Evolutionary conservation across 78 protist genomes (phyloP), one percentile per base, ranked within the genome.

Genomic region (Dictyostelium firmibasis): DNA sequence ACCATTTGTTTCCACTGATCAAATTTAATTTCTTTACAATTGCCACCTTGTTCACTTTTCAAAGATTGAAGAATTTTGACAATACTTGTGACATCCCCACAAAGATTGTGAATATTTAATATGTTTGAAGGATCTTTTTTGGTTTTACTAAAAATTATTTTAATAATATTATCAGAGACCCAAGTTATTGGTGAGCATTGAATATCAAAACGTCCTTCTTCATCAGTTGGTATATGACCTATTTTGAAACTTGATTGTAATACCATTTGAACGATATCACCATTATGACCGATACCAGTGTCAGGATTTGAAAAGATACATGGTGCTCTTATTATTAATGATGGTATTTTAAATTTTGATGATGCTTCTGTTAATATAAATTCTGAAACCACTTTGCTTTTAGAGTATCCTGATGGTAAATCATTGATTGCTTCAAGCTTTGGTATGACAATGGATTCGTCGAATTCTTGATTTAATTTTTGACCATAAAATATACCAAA

Each of bases 341-440:
- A 20, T 60, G 92, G 92, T 27, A 86, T 86, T 2, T 76, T 74
- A 7, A 20, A 14, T 44, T 16, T 60, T 35, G 11, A 23, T 9
- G 70, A 3, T 29, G 92, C 84, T 8, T 14, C 60, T 23, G 25
- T 53, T 41, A 86, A 20, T 3, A 86, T 11, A 18, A 77, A 50
- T 18, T 86, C 92, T 9, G 43, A 20, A 74, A 86, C 35, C 3
- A 86, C 85, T 70, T 86, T 86, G 14, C 79, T 57, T 78, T 86
- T 84, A 3, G 62, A 38, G 70, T 86, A 86, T 10, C 76, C 76
- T 27, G 18, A 10, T 10, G 29, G 29, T 29, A 29, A 67, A 67
- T 27, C 29, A 67, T 67, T 27, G 11, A 67, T 27, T 7, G 25
- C 29, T 67, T 67, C 76, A 27, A 67, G 14, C 29, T 10, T 10